phyloP scores from a whole-genome alignment of 805 yeast species.

The Yarrowia yakushimensis region DNA sequence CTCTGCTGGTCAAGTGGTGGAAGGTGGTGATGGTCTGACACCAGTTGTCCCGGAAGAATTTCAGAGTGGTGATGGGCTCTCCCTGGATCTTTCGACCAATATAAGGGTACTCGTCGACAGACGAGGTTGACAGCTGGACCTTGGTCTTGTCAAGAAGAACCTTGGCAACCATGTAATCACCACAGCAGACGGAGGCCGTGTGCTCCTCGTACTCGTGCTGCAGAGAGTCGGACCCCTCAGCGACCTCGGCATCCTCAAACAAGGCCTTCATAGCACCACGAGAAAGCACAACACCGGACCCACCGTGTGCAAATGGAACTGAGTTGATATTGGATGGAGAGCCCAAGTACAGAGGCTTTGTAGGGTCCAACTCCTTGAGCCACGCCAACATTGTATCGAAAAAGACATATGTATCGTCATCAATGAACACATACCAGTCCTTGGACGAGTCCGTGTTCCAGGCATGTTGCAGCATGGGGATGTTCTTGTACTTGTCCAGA shows the following conservation, averaged over 20 bases:
- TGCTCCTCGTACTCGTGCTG: slow-evolving; percentile 30
- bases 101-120: slow-evolving; percentile 26
- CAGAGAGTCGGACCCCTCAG: slow-evolving; percentile 15
- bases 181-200: slow-evolving; percentile 37
- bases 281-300: slow-evolving; percentile 39
- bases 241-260: slow-evolving; percentile 31
- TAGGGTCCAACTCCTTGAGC: slow-evolving; percentile 33
- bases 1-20: slow-evolving; percentile 37
- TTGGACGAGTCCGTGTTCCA: slow-evolving; percentile 32
- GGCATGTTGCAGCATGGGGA: slow-evolving; percentile 41
- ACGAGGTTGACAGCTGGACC: slow-evolving; percentile 26
- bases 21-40: slow-evolving; percentile 37
- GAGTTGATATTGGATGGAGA: slow-evolving; percentile 30
- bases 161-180: slow-evolving; percentile 38
- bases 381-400: slow-evolving; percentile 34
- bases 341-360: slow-evolving; percentile 37
- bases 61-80: slow-evolving; percentile 31
- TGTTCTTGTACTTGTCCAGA: slow-evolving; percentile 40
- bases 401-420: slow-evolving; percentile 38
- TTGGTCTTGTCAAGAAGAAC: slow-evolving; percentile 30
- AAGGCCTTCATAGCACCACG: slow-evolving; percentile 35
- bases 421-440: slow-evolving; percentile 41
- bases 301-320: slow-evolving; percentile 41
- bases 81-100: slow-evolving; percentile 37
- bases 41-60: slow-evolving; percentile 30